These are phyloP conservation scores for Spergularia bocconei DNA, from an alignment of 148 eudicot species.

Conservation along the genomic window DNA sequence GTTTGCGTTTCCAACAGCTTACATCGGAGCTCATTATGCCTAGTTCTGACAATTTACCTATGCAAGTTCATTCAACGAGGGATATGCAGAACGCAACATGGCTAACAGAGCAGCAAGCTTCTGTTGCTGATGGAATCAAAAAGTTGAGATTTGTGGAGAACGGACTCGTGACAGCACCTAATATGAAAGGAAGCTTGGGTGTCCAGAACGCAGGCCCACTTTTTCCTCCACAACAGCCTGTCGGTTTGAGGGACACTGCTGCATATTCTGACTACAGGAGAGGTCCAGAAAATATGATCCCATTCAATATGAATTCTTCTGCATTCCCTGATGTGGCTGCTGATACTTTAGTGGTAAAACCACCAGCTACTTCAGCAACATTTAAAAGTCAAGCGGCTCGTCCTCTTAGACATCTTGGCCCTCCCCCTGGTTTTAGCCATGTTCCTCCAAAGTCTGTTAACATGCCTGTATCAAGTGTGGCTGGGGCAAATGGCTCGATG, in stretches of 20 bases:
- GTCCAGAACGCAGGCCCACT: conserved; percentile 27
- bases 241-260: conserved; percentile 21
- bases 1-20: conserved; percentile 20
- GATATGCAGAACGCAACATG: conserved; percentile 26
- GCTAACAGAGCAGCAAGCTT: conserved; percentile 34
- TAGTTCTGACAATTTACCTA: conserved; percentile 19
- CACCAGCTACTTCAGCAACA: conserved; percentile 28
- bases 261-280: conserved; percentile 31
- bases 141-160: conserved; percentile 39
- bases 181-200: conserved; percentile 28
- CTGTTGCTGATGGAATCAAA: conserved; percentile 35
- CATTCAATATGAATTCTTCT: conserved; percentile 30
- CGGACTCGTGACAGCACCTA: conserved; percentile 28
- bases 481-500: conserved; percentile 32
- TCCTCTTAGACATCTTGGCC: conserved; percentile 65
- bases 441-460: conserved; percentile 44
- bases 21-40: conserved; percentile 22
- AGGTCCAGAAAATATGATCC: conserved; percentile 27
- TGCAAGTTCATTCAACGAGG: conserved; percentile 32
- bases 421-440: conserved; percentile 62
- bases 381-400: conserved; percentile 42
- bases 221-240: conserved; percentile 34
- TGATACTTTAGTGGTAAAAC: conserved; percentile 28
- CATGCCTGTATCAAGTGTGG: conserved; percentile 32
- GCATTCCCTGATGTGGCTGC: conserved; percentile 30